A percentile compares a stretch with the other conserved stretches of the same genome.
Conservation (phyloP, 108 stramenopile genomes). For the Cyclostephanos invisitatus region DNA sequence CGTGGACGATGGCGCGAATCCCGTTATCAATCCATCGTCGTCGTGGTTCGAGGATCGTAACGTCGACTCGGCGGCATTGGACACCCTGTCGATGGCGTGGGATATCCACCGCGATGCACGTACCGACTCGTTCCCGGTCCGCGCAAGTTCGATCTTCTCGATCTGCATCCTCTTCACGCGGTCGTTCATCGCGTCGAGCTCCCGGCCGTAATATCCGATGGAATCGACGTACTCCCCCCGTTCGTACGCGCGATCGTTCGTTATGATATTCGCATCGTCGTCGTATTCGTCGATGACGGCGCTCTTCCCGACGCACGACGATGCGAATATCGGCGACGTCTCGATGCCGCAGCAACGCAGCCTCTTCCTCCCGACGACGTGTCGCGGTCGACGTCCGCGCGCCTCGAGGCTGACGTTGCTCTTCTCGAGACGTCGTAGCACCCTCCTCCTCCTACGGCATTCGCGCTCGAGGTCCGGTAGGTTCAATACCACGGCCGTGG, state of each 20-base stretch:
- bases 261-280: neutral
- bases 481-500: conserved; percentile 74
- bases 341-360: conserved; percentile 76
- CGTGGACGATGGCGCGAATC: conserved; percentile 17
- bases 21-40: conserved; percentile 42
- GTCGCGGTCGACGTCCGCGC: conserved; percentile 62
- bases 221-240: conserved; percentile 53
- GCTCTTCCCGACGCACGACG: conserved; percentile 15
- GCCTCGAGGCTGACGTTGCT: conserved; percentile 76
- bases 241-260: conserved; percentile 9
- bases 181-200: conserved; percentile 48
- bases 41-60: conserved; percentile 30
- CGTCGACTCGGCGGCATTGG: conserved; percentile 29
- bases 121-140: conserved; percentile 36
- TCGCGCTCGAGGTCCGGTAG: conserved; percentile 78
- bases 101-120: conserved; percentile 67
- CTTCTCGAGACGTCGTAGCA: conserved; percentile 78
- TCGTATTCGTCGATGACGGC: conserved; percentile 18
- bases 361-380: conserved; percentile 77
- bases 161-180: conserved; percentile 42
- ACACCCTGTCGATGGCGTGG: conserved; percentile 39
- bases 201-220: conserved; percentile 53
- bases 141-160: conserved; percentile 46
- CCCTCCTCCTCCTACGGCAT: conserved; percentile 54
- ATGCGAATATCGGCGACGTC: conserved; percentile 50